Conservation (phyloP, 495 filamentous ascomycete species). For the Darksidea phi region DNA sequence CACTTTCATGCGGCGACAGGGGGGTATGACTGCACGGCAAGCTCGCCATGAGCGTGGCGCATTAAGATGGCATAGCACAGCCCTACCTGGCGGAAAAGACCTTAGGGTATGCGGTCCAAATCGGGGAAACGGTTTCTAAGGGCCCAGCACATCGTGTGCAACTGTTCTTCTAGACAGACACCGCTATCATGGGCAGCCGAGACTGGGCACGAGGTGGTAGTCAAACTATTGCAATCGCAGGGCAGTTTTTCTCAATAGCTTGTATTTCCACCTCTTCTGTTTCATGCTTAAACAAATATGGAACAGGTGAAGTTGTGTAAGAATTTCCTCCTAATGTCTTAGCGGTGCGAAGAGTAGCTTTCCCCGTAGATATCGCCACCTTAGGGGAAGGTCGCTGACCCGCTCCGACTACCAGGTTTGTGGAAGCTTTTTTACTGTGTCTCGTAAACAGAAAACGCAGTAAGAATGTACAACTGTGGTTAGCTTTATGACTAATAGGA, state of each 20-base stretch:
- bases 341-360: conserved; percentile 2
- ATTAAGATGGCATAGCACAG: too few species aligned
- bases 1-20: too few species aligned
- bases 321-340: conserved; percentile 6
- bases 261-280: conserved; percentile 7
- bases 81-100: too few species aligned
- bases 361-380: conserved; percentile 4
- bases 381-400: conserved; percentile 5
- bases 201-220: too few species aligned
- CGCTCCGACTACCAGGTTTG: conserved; percentile 6
- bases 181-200: too few species aligned
- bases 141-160: too few species aligned
- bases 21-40: too few species aligned
- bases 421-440: conserved; percentile 4
- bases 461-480: conserved; percentile 8
- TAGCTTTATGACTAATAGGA: conserved; percentile 5
- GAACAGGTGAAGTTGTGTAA: conserved; percentile 3
- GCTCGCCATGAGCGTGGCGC: too few species aligned
- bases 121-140: too few species aligned
- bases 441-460: conserved; percentile 3
- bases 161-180: too few species aligned
- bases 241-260: conserved; percentile 2
- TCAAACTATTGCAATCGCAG: too few species aligned
- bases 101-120: too few species aligned
- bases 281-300: background rate